These are phyloP conservation scores for Hyaloscypha hepaticicola DNA, from an alignment of 495 filamentous ascomycete species.

Conservation along the genomic window DNA sequence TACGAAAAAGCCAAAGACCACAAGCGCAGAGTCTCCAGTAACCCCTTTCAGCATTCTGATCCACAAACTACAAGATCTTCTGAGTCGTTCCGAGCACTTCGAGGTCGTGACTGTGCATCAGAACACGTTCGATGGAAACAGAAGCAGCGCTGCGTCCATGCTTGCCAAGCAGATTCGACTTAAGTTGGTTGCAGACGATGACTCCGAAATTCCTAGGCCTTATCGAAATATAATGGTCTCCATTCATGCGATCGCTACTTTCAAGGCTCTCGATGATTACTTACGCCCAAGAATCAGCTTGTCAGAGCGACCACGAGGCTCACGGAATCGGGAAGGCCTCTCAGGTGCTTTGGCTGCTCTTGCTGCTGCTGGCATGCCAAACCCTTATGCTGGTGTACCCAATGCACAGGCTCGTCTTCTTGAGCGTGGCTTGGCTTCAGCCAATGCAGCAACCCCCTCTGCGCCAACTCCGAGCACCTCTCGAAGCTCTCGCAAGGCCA, in stretches of 20 bases:
- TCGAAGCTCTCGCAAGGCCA: constrained; percentile 42
- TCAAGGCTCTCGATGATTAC: constrained; percentile 97
- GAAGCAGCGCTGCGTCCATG: constrained; percentile 93
- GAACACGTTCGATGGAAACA: constrained; percentile 86
- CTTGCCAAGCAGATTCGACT: constrained; percentile 92
- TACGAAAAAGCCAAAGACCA: constrained; percentile 59
- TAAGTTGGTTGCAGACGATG: constrained; percentile 85
- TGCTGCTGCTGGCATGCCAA: constrained; percentile 60
- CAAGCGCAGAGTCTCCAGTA: constrained; percentile 60
- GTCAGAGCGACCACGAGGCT: constrained; percentile 72
- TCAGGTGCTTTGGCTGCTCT: constrained; percentile 70
- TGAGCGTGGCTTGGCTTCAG: constrained; percentile 38
- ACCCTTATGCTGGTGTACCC: constrained; percentile 35
- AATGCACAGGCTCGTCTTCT: constrained; percentile 42
- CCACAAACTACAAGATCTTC: constrained; percentile 90
- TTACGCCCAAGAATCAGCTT: constrained; percentile 84
- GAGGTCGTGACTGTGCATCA: constrained; percentile 95
- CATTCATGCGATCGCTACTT: constrained; percentile 97
- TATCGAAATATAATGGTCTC: constrained; percentile 96
- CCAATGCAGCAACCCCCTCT: constrained; percentile 29
- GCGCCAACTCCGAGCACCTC: constrained; percentile 33
- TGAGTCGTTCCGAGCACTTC: constrained; percentile 96
- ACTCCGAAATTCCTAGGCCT: constrained; percentile 77
- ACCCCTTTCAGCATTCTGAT: constrained; percentile 91
- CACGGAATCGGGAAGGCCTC: constrained; percentile 65